These are phyloP conservation scores for Podaxis rugospora DNA, from an alignment of 768 basidiomycete genomes.

Conservation along the genomic window DNA sequence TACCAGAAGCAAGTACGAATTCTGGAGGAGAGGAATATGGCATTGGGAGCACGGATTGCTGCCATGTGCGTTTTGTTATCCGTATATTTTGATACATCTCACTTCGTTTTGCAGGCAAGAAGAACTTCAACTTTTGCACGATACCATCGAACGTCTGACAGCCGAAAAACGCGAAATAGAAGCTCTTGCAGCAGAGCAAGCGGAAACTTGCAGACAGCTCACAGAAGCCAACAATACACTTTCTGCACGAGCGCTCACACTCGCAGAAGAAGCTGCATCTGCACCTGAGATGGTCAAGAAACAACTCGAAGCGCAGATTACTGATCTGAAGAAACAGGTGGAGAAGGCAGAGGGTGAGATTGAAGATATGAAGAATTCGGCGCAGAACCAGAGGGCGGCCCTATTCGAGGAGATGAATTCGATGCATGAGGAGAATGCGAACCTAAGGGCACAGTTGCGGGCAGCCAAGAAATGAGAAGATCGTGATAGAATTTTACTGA, in stretches of 20 bases:
- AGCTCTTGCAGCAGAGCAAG: slow-evolving; percentile 62
- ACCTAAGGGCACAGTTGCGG: slow-evolving; percentile 66
- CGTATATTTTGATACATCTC: slow-evolving; percentile 10
- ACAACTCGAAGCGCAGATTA: slow-evolving; percentile 62
- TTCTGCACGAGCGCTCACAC: slow-evolving; percentile 63
- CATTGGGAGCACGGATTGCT: slow-evolving; percentile 46
- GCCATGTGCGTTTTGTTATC: slow-evolving; percentile 43
- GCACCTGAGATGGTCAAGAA: slow-evolving; percentile 54
- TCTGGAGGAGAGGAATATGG: slow-evolving; percentile 70
- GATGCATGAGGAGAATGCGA: slow-evolving; percentile 75
- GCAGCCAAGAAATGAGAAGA: slow-evolving; percentile 43
- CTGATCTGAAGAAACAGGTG: slow-evolving; percentile 56
- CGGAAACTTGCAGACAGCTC: slow-evolving; percentile 68
- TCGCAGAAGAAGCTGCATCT: slow-evolving; percentile 65
- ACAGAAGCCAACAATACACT: slow-evolving; percentile 76
- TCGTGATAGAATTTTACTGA: neutral
- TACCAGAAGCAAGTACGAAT: slow-evolving; percentile 86
- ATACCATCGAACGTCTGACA: slow-evolving; percentile 52
- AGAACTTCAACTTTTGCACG: slow-evolving; percentile 58
- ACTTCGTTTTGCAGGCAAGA: slow-evolving; percentile 45
- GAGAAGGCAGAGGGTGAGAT: slow-evolving; percentile 66
- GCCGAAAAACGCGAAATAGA: slow-evolving; percentile 71
- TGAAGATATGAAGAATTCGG: slow-evolving; percentile 59
- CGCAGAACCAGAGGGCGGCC: slow-evolving; percentile 78
- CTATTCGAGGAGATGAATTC: slow-evolving; percentile 86